phyloP scores from a whole-genome alignment of 1,284 basidiomycete species.

The Boletus nobilissimus region DNA sequence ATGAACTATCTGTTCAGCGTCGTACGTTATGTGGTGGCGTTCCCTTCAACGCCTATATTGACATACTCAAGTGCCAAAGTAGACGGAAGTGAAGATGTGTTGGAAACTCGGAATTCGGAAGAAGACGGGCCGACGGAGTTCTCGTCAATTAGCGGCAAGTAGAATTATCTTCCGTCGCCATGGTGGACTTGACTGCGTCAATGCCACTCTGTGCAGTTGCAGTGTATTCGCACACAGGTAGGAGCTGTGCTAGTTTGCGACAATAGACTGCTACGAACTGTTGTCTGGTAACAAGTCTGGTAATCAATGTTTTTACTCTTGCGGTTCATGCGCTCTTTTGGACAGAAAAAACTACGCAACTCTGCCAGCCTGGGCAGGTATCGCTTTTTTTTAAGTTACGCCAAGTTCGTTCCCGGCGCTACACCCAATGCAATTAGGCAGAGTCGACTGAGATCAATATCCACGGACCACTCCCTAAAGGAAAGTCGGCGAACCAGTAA shows the following conservation, averaged over 20 bases:
- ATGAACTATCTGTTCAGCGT: slow-evolving; percentile 58
- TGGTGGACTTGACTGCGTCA: slow-evolving; percentile 73
- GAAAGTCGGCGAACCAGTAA: background rate
- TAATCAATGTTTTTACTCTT: too few relatives aligned
- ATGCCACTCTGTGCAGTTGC: slow-evolving; percentile 78
- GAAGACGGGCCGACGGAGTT: slow-evolving; percentile 76
- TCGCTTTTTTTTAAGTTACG: too few relatives aligned
- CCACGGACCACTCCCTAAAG: background rate
- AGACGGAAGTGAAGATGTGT: slow-evolving; percentile 72
- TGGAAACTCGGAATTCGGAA: slow-evolving; percentile 86
- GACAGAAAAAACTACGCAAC: too few relatives aligned
- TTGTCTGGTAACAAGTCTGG: too few relatives aligned
- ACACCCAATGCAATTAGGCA: background rate
- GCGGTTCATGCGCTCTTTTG: too few relatives aligned
- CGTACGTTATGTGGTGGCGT: slow-evolving; percentile 80
- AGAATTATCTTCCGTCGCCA: slow-evolving; percentile 85
- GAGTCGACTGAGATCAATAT: background rate
- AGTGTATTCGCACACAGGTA: slow-evolving; percentile 82
- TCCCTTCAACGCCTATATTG: slow-evolving; percentile 62
- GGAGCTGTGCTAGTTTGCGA: slow-evolving; percentile 74
- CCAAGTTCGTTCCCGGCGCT: too few relatives aligned
- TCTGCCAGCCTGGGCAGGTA: too few relatives aligned
- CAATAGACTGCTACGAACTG: too few relatives aligned
- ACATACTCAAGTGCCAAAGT: slow-evolving; percentile 66
- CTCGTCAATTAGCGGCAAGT: slow-evolving; percentile 67